These are phyloP conservation scores for Cystobasidiaceae sp. DNA, from an alignment of 1,284 basidiomycete species.

Conservation along the genomic window DNA sequence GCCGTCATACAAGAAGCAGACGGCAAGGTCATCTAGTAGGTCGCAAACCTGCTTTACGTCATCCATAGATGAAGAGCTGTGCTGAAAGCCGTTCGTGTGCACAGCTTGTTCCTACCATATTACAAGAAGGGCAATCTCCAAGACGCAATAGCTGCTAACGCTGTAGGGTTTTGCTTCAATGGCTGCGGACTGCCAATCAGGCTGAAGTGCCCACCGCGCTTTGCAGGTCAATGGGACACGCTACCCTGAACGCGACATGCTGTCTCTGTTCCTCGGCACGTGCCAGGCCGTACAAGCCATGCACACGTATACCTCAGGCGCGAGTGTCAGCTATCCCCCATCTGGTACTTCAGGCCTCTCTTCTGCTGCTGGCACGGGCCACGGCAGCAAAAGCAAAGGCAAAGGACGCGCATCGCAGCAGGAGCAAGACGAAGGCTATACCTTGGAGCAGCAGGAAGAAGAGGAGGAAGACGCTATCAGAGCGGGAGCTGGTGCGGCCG, in stretches of 20 bases:
- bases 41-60: background rate
- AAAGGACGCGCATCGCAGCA: conserved; percentile 53
- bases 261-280: conserved; percentile 84
- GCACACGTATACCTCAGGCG: conserved; percentile 69
- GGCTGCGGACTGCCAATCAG: too few species aligned
- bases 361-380: background rate
- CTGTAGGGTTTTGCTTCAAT: conserved; percentile 51
- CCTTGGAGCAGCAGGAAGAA: conserved; percentile 43
- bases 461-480: conserved; percentile 37
- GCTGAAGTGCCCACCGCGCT: too few species aligned
- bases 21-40: conserved; percentile 87
- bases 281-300: conserved; percentile 89
- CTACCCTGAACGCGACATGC: conserved; percentile 81
- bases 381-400: conserved; percentile 50
- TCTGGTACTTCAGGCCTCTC: conserved; percentile 13
- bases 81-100: background rate
- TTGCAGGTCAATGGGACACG: conserved; percentile 61
- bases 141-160: conserved; percentile 83
- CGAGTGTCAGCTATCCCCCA: conserved; percentile 39
- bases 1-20: conserved; percentile 82
- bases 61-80: too few species aligned
- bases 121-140: conserved; percentile 73
- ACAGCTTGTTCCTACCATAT: conserved; percentile 64
- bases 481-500: conserved; percentile 42
- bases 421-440: conserved; percentile 37